phyloP scores from a whole-genome alignment of 1,139 yeast species.

The Lodderomyces theae region DNA sequence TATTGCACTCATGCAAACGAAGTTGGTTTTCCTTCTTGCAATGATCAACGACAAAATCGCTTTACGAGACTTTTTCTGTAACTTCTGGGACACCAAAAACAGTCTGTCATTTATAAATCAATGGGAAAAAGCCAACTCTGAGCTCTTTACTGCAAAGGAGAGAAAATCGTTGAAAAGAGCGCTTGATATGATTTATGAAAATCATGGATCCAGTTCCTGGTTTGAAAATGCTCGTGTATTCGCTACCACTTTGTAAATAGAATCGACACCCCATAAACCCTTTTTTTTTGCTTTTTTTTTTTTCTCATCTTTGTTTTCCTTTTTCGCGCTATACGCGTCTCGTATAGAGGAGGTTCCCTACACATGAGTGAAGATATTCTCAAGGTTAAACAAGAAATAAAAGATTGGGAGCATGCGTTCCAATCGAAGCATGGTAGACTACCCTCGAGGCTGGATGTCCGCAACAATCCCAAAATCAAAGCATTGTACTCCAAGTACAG shows the following conservation, averaged over 20 bases:
- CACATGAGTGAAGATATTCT: slow-evolving; percentile 8
- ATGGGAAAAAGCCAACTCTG: slow-evolving; percentile 16
- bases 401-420: slow-evolving; percentile 62
- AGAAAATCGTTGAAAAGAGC: slow-evolving; percentile 23
- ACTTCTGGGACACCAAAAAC: slow-evolving; percentile 29
- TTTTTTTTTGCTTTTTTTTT: no score
- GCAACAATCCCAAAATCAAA: slow-evolving; percentile 40
- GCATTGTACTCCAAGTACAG: slow-evolving; percentile 30
- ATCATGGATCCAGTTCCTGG: slow-evolving; percentile 11
- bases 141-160: slow-evolving; percentile 23
- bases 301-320: background rate
- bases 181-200: slow-evolving; percentile 18
- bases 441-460: slow-evolving; percentile 57
- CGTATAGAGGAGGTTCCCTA: slow-evolving; percentile 3
- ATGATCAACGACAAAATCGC: slow-evolving; percentile 21
- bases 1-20: background rate
- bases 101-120: slow-evolving; percentile 24
- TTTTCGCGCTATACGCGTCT: background rate
- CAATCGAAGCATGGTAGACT: slow-evolving; percentile 37
- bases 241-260: slow-evolving; percentile 2
- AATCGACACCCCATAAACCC: no score
- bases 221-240: slow-evolving; percentile 14
- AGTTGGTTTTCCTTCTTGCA: slow-evolving; percentile 20
- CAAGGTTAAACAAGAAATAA: slow-evolving; percentile 45
- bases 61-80: slow-evolving; percentile 29